Base-by-base conservation (phyloP, 306 rosid species). In the Rubus parviflorus region DNA sequence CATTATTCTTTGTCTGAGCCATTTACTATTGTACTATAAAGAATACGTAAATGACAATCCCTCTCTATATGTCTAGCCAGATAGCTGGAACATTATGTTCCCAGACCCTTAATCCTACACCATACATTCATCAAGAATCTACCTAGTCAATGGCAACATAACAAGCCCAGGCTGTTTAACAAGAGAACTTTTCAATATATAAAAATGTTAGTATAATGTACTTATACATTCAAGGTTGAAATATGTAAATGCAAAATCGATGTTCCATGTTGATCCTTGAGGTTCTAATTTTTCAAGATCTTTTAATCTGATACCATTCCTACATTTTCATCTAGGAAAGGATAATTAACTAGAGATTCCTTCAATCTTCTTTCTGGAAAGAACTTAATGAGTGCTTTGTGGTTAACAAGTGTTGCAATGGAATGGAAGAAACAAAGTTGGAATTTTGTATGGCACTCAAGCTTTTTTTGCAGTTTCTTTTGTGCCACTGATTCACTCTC, bases 1-100 rank as follows among this genome's bases (percentile, higher is more conserved):
- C 75, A 51, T 51, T 53, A 35, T 71, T 70, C 23, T 48, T 37
- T 48, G 22, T 70, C 45, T 48, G 30, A 45, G 60, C 37, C 54
- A 19, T 8, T 25, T 61, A 61, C 6, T 60, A 58, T 48, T 42
- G 2, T 42, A 42, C 46, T 42, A 42, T 42, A 8, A 6, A 53
- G 60, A 53, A n/a, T 53, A 42, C 46, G 8, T 42, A 42, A 53
- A 7, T 53, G 60, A 6, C 8, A 14, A 17, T 51, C 6, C 57
- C 57, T 52, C 9, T n/a, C 57, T 17, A 52, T 30, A 30, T 30
- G 35, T 30, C 35, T 30, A 30, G 2, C 35, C 35, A 30, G 35
- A 30, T 30, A 30, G 35, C 35, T 30, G 35, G 35, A 30, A 30
- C 35, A 30, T 30, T 30, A 30, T 30, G 35, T 30, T 30, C 35